Base-by-base conservation (phyloP, 768 basidiomycete genomes). In the Pisolithus tinctorius region DNA sequence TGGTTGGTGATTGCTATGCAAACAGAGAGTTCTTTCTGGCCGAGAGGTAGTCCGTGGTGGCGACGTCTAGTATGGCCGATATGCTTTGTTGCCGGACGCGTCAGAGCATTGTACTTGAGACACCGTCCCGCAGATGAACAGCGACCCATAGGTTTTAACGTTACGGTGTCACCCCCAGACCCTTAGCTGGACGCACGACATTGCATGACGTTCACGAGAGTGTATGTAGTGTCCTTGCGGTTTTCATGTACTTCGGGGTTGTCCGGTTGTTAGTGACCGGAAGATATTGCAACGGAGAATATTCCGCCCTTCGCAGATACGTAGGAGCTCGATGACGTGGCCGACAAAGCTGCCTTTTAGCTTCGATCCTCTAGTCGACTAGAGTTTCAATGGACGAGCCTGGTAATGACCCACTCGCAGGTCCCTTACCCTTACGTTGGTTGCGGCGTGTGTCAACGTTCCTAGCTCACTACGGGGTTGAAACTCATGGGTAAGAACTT, bases 1-100 rank as follows among this genome's bases (percentile, higher is more conserved):
- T 84, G 81, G 81, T 58, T 79, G 36, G 73, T 84, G 39, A 68
- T 82, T 20, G 76, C 81, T 7, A 72, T 80, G 55, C 81, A 81
- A 6, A 43, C 50, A 6, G 45, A 60, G 16, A 67, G 63, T 26
- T 27, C 52, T 17, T 58, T 67, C 43, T 65, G 69, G 45, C 37
- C 49, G 0, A 41, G 40, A 1, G 53, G 54, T 36, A 14, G 8
- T 9, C 0, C 49, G 16, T 5, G 58, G 14, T 3, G 58, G 37
- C 46, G 23, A 27, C 64, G 65, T 23, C 11, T 49, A 16, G 45
- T 14, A 6, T 66, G 65, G 65, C 65, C 65, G 7, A 3, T 45
- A 13, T 51, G 58, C 38, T 62, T 27, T 16, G 2, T 23, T 26
- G 44, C 43, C 27, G 4, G 0, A 0, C 13, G 16, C 14, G 17